These are phyloP conservation scores for Colletotrichum noveboracense DNA, from an alignment of 2,329 filamentous ascomycete genomes.

Conservation along the genomic window DNA sequence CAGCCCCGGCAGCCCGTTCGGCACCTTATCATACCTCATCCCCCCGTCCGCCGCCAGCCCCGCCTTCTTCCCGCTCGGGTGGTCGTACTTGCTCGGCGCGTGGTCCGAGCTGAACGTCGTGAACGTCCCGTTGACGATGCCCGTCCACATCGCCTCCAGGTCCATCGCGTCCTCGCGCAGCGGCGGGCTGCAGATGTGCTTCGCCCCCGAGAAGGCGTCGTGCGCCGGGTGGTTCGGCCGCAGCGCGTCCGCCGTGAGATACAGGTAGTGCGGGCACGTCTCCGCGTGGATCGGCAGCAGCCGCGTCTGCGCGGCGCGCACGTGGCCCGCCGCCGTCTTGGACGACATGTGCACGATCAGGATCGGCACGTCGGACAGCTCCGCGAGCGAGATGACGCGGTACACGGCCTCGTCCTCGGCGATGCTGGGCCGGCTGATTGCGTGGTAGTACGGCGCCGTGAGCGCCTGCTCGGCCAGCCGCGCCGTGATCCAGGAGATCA, in stretches of 20 bases:
- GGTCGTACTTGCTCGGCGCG: constrained; percentile 54
- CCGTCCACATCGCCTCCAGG: constrained; percentile 56
- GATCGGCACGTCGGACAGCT: constrained; percentile 55
- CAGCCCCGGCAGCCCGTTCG: constrained; percentile 62
- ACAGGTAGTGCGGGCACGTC: constrained; percentile 62
- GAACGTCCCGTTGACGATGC: constrained; percentile 56
- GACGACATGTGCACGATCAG: constrained; percentile 59
- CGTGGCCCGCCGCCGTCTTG: constrained; percentile 48
- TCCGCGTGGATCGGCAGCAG: constrained; percentile 57
- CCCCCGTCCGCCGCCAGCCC: constrained; percentile 30
- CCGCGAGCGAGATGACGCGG: constrained; percentile 53
- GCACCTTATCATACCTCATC: constrained; percentile 58
- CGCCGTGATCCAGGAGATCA: constrained; percentile 58
- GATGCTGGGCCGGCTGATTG: constrained; percentile 51
- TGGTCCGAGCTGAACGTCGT: constrained; percentile 54
- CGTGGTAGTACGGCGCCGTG: constrained; percentile 57
- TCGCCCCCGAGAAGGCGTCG: constrained; percentile 59
- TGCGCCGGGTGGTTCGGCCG: constrained; percentile 32
- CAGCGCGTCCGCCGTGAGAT: constrained; percentile 55
- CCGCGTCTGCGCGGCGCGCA: constrained; percentile 44
- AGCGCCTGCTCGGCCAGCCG: constrained; percentile 53
- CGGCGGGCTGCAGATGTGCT: constrained; percentile 60
- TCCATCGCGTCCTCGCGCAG: constrained; percentile 48
- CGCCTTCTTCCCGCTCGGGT: constrained; percentile 52
- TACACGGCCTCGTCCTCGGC: constrained; percentile 59